Percentiles rank a stretch among this genome's conserved stretches.
Evolutionary conservation across 192 early-diverging fungal species (phyloP).

Genomic region (Diversispora epigaea): DNA sequence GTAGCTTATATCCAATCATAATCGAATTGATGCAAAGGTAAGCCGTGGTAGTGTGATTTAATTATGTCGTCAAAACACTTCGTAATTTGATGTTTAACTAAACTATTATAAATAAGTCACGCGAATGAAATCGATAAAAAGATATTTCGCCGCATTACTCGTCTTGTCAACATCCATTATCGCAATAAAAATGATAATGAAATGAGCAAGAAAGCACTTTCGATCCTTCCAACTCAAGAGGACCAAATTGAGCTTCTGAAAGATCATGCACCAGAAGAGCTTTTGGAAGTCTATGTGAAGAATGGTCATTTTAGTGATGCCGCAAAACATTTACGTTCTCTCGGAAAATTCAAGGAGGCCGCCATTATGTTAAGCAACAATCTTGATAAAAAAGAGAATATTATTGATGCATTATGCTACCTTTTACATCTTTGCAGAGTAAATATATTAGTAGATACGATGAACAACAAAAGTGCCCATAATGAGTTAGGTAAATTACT

Average conservation of each 20-base stretch:
- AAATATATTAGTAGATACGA: background rate
- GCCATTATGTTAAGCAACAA: background rate
- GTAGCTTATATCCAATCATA: background rate
- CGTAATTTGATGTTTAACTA: background rate
- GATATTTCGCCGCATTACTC: background rate
- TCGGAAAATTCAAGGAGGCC: conserved; percentile 9
- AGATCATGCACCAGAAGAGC: conserved; percentile 20
- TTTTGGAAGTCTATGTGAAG: background rate
- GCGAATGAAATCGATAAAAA: conserved; percentile 8
- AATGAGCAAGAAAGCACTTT: conserved; percentile 1
- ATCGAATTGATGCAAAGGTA: conserved; percentile 30
- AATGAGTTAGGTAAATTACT: background rate
- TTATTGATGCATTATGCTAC: background rate
- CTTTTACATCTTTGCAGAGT: conserved; percentile 13
- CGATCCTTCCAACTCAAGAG: conserved; percentile 12
- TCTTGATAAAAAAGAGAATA: background rate
- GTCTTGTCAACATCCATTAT: conserved; percentile 11
- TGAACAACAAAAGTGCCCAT: background rate
- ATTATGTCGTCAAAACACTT: background rate
- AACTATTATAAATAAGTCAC: conserved; percentile 5
- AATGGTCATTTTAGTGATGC: too few relatives aligned
- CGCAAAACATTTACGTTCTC: background rate
- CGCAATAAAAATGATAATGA: conserved; percentile 1
- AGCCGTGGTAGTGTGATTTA: background rate
- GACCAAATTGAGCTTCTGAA: conserved; percentile 4